Conservation (phyloP, 345 rosid genomes). For the Sonneratia caseolaris region DNA sequence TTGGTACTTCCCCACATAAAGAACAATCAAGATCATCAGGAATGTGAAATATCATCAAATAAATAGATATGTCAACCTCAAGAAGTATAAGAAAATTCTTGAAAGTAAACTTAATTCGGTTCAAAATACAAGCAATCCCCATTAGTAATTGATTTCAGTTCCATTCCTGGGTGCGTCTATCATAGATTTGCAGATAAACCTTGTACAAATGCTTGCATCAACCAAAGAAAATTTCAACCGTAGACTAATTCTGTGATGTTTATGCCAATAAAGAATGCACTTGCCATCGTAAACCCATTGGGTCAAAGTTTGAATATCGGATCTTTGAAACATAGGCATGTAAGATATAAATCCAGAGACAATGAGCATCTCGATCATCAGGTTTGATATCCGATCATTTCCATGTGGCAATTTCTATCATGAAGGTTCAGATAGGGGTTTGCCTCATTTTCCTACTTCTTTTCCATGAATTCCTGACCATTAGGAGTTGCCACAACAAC, state of each 20-base stretch:
- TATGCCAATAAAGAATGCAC: neutral
- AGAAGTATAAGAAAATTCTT: neutral
- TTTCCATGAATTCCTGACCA: neutral
- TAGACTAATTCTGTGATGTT: neutral
- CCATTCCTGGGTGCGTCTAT: neutral
- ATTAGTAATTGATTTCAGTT: neutral
- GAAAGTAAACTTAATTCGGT: neutral
- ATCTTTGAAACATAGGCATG: neutral
- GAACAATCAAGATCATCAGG: neutral
- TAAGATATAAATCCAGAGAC: neutral
- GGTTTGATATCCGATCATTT: neutral
- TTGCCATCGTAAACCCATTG: neutral
- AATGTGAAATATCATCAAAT: neutral
- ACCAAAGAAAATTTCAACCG: neutral
- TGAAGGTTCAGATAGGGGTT: neutral
- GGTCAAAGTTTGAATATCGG: neutral
- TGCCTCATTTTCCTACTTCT: neutral
- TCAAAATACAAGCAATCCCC: neutral
- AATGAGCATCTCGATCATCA: neutral
- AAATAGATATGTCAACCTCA: neutral
- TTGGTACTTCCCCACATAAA: neutral
- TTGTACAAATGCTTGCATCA: neutral
- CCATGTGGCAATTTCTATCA: neutral
- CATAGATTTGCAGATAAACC: neutral
- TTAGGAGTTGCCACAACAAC: conserved; percentile 6